phyloP scores from a whole-genome alignment of 805 yeast species.

The Yamadazyma scolyti region DNA sequence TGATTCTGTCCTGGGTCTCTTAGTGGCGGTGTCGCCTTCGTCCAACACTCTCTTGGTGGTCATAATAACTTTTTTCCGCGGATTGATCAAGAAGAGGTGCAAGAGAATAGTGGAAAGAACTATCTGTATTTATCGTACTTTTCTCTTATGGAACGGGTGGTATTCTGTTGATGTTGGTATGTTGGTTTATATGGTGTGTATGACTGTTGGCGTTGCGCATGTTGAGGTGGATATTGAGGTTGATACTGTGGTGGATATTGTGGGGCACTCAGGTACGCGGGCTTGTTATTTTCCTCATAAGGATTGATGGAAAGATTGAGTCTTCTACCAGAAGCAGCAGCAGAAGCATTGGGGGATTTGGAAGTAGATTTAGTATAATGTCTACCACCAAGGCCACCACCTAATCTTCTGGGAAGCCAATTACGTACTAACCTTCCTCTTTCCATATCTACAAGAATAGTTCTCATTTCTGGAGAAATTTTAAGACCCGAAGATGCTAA shows the following conservation, averaged over 20 bases:
- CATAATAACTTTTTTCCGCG: no score
- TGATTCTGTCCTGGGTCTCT: slow-evolving; percentile 9
- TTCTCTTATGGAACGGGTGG: neutral
- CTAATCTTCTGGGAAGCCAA: slow-evolving; percentile 74
- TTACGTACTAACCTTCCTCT: slow-evolving; percentile 61
- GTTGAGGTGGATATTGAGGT: neutral
- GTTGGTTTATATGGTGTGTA: neutral
- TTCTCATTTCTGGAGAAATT: slow-evolving; percentile 30
- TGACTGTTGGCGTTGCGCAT: neutral
- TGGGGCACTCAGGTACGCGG: slow-evolving; percentile 1
- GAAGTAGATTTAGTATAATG: slow-evolving; percentile 45
- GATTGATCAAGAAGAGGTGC: no score
- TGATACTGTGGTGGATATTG: neutral
- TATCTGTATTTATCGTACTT: no score
- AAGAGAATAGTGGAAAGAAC: no score
- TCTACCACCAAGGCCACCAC: slow-evolving; percentile 93
- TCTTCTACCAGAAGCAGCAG: slow-evolving; percentile 32
- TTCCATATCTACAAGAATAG: slow-evolving; percentile 67
- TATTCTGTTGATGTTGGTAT: neutral
- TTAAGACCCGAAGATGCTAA: slow-evolving; percentile 44
- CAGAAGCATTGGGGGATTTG: slow-evolving; percentile 25
- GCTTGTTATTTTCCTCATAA: slow-evolving; percentile 2
- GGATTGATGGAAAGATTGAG: slow-evolving; percentile 15
- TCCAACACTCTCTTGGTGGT: slow-evolving; percentile 18
- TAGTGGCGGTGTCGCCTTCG: slow-evolving; percentile 8